Evolutionary conservation across 306 rosid genomes (phyloP).

Genomic region (Canavalia ensiformis): DNA sequence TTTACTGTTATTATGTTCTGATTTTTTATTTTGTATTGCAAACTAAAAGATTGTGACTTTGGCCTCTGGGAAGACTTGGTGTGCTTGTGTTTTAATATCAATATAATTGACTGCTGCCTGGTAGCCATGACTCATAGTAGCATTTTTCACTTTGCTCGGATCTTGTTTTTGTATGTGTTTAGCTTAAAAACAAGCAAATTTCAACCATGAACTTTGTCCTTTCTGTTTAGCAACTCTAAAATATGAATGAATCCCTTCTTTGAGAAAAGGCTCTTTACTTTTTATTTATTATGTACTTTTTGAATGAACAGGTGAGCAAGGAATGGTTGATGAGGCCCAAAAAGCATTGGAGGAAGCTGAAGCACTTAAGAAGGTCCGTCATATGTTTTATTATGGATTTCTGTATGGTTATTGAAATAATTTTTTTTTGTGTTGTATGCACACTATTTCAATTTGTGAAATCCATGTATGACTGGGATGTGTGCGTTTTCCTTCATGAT

Average conservation of each 20-base stretch:
- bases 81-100: conserved; percentile 20
- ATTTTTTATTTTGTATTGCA: neutral
- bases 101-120: conserved; percentile 21
- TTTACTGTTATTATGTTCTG: neutral
- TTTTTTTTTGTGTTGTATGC: neutral
- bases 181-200: conserved; percentile 9
- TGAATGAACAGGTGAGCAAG: conserved; percentile 91
- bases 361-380: conserved; percentile 91
- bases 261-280: neutral
- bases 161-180: conserved; percentile 8
- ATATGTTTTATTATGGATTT: conserved; percentile 37
- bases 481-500: neutral
- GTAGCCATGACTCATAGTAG: neutral
- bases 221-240: conserved; percentile 27
- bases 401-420: conserved; percentile 16
- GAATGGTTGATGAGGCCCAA: conserved; percentile 98
- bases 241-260: conserved; percentile 5
- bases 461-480: neutral
- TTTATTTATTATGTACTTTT: conserved; percentile 35
- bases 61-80: neutral
- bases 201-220: neutral
- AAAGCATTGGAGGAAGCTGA: conserved; percentile 99
- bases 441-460: neutral
- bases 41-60: neutral
- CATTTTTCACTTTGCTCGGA: neutral